These are phyloP conservation scores for Colletotrichum graminicola DNA, from an alignment of 2,329 filamentous ascomycete species.

Conservation along the genomic window DNA sequence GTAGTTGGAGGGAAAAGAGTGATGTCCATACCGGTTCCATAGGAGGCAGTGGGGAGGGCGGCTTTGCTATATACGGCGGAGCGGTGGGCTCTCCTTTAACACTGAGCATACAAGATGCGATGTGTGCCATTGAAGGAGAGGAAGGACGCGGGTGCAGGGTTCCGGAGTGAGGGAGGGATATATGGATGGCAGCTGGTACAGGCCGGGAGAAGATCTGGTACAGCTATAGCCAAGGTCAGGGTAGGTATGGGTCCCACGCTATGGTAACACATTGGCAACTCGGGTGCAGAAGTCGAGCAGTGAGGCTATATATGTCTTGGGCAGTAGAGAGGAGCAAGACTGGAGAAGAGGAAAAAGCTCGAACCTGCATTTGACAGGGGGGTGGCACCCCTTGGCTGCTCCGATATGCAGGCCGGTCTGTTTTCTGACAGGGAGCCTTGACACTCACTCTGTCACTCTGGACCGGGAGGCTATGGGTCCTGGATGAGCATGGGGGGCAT, in stretches of 20 bases:
- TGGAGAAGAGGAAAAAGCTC: conserved; percentile 38
- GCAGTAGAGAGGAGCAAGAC: conserved; percentile 37
- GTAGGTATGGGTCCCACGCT: conserved; percentile 41
- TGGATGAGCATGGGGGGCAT: conserved; percentile 39
- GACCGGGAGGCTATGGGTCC: conserved; percentile 35
- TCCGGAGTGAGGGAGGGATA: conserved; percentile 29
- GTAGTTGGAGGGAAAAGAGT: conserved; percentile 33
- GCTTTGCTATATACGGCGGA: conserved; percentile 64
- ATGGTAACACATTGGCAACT: conserved; percentile 33
- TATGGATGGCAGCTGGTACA: conserved; percentile 35
- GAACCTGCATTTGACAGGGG: conserved; percentile 32
- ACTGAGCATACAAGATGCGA: conserved; percentile 69
- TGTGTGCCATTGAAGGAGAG: conserved; percentile 68
- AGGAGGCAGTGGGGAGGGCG: conserved; percentile 59
- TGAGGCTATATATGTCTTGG: conserved; percentile 45
- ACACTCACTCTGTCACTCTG: conserved; percentile 21
- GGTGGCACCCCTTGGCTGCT: conserved; percentile 24
- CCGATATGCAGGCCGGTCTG: conserved; percentile 39
- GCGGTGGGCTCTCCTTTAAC: conserved; percentile 55
- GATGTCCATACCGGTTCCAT: conserved; percentile 59
- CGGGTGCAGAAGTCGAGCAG: conserved; percentile 40
- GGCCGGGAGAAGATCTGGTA: conserved; percentile 41
- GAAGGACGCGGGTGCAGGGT: conserved; percentile 33
- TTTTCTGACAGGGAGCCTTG: conserved; percentile 42
- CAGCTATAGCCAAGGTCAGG: conserved; percentile 42